These are phyloP conservation scores for Chloropicon primus DNA, from an alignment of 139 green algal genomes.

Conservation along the genomic window DNA sequence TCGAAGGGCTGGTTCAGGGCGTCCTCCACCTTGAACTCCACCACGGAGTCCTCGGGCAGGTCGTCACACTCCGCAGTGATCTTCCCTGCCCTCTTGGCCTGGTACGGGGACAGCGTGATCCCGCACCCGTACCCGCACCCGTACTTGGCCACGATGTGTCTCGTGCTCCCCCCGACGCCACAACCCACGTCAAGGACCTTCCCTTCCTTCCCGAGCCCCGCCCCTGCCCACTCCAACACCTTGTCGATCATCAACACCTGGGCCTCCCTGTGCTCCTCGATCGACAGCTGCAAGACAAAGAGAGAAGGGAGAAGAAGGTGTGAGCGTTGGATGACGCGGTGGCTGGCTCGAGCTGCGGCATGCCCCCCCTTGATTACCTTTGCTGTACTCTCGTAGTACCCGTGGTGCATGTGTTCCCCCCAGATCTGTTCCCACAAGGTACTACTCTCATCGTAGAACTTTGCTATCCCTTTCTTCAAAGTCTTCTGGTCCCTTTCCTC, in stretches of 20 bases:
- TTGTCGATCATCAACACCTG: conserved; percentile 96
- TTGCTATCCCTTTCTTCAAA: conserved; percentile 84
- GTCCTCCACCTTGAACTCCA: conserved; percentile 47
- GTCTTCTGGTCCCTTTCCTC: conserved; percentile 5
- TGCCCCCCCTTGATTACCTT: neutral
- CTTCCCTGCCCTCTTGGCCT: conserved; percentile 21
- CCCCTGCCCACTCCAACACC: conserved; percentile 56
- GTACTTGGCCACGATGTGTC: conserved; percentile 70
- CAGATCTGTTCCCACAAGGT: conserved; percentile 86
- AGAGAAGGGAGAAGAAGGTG: too few species aligned
- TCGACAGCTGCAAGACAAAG: too few species aligned
- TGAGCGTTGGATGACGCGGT: too few species aligned
- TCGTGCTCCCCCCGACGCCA: conserved; percentile 80
- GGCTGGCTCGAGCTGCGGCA: too few species aligned
- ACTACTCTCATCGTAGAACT: conserved; percentile 85
- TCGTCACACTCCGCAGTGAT: neutral
- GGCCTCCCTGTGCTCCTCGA: conserved; percentile 39
- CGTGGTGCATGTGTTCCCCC: conserved; percentile 95
- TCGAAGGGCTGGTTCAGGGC: conserved; percentile 70
- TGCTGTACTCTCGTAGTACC: conserved; percentile 59
- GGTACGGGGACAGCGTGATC: conserved; percentile 82
- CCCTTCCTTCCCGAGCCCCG: conserved; percentile 9
- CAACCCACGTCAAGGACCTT: conserved; percentile 91
- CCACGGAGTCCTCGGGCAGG: neutral
- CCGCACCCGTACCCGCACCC: conserved; percentile 40